Conservation (phyloP, 257 asterid species). For the Nicotiana sylvestris region DNA sequence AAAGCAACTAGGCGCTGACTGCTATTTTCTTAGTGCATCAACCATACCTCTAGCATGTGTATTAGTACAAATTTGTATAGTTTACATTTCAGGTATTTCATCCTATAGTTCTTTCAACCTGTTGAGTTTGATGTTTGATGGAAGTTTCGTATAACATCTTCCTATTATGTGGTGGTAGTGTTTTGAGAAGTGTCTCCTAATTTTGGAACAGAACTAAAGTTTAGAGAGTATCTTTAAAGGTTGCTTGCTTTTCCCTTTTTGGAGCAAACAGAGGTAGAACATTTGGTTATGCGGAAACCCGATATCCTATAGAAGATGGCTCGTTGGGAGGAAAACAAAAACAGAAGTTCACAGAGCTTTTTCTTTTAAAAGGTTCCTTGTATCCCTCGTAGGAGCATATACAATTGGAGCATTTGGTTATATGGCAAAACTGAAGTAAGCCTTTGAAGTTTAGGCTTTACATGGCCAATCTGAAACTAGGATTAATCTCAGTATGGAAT, state of each 20-base stretch:
- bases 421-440: background rate
- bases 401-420: background rate
- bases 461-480: background rate
- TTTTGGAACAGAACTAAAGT: background rate
- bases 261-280: background rate
- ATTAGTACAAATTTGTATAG: background rate
- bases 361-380: background rate
- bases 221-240: background rate
- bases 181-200: background rate
- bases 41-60: constrained; percentile 1
- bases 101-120: background rate
- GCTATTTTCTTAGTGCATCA: background rate
- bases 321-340: background rate
- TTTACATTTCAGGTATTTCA: background rate
- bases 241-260: background rate
- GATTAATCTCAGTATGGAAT: background rate
- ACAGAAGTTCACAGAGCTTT: background rate
- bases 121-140: background rate
- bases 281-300: background rate
- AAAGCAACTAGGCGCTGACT: background rate
- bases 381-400: background rate
- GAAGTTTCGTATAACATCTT: background rate
- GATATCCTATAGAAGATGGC: background rate
- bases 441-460: background rate
- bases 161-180: background rate